Base-by-base conservation (phyloP, 352 stramenopile genomes). In the Globisporangium emineosum region DNA sequence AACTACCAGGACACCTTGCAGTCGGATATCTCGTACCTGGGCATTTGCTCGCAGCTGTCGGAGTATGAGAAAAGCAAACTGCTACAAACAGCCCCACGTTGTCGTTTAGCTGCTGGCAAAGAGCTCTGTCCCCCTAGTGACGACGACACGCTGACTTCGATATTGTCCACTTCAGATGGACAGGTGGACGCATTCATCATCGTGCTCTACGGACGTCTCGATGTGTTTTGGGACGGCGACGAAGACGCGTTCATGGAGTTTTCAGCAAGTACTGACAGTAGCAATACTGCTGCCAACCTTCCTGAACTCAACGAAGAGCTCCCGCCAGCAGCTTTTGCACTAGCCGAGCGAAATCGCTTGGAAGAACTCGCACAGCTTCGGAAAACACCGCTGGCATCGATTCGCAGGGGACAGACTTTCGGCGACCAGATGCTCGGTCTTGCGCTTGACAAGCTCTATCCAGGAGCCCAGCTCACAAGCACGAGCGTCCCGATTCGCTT, bases 381-480 rank as follows among this genome's bases (percentile, higher is more conserved):
- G 3, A 66, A 60, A 35, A 58, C 43, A 2, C 61, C 67, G 6
- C 21, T 88, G 0, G 73, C 57, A 5, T 71, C 68, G 0, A 59
- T 90, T 5, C 58, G 62, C 3, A 62, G 73, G 29, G 81, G 77
- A 3, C 81, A 87, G 32, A 75, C 73, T 0, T 76, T 88, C 25
- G 81, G 81, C 7, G 78, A 88, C 53, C 81, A 90, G 64, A 74
- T 71, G 37, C 25, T 88, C n/a, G 75, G 73, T 0, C 78, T 90
- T 17, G 71, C 61, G 0, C 73, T 83, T 15, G 42, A 73, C 40
- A 64, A 70, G 54, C 23, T 63, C 33, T 59, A 72, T 32, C 1
- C 25, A 45, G 42, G 47, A 4, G 52, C 52, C 12, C 58, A 40
- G n/a, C 33, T 57, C 57, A 66, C 63, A 19, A 69, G 21, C 4